Conservation (phyloP, 305 asterid species). For the Caryopteris hybrid region DNA sequence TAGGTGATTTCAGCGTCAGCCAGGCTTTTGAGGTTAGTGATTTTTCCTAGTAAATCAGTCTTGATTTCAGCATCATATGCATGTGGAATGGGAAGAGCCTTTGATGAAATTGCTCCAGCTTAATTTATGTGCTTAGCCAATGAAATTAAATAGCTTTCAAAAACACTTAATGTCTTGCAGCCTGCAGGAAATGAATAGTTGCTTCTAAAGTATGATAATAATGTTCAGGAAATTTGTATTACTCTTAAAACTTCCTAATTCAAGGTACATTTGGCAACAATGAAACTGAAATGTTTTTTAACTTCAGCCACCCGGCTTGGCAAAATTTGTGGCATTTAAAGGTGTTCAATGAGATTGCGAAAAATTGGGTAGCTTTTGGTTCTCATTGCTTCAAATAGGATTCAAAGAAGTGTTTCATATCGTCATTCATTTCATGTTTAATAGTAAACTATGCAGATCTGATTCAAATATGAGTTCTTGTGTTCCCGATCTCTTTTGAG, state of each 20-base stretch:
- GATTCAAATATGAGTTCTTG: background rate
- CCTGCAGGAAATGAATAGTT: background rate
- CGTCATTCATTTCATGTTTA: too few relatives aligned
- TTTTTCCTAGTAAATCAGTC: background rate
- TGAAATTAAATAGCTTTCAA: background rate
- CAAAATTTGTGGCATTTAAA: background rate
- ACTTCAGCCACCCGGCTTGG: background rate
- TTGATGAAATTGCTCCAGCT: background rate
- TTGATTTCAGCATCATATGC: background rate
- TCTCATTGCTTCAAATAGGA: background rate
- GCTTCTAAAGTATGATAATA: background rate
- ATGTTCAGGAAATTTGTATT: background rate
- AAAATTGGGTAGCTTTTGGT: background rate
- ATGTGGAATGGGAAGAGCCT: background rate
- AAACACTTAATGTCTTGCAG: background rate
- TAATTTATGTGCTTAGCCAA: background rate
- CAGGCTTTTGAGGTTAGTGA: constrained; percentile 76
- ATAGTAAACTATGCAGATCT: background rate
- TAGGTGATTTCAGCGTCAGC: constrained; percentile 87
- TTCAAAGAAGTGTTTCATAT: background rate
- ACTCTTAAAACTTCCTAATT: background rate
- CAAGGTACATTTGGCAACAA: background rate
- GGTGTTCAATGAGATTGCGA: background rate
- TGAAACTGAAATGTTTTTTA: background rate
- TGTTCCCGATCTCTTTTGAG: background rate